Conservation (phyloP, 768 basidiomycete genomes). For the Termitomyces sp. region DNA sequence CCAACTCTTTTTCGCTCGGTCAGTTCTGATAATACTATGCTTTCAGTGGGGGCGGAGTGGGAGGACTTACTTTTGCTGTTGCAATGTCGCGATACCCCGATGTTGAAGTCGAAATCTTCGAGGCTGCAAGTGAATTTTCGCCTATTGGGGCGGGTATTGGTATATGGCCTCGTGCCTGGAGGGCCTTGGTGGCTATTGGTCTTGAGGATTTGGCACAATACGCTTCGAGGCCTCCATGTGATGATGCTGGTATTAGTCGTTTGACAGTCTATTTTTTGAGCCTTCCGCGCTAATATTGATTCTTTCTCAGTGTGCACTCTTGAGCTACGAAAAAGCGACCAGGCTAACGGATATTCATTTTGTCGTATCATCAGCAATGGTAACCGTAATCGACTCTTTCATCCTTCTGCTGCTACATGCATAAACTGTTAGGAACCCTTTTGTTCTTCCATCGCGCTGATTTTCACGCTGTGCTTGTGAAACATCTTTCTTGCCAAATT, state of each 20-base stretch:
- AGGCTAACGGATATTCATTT: slow-evolving; percentile 19
- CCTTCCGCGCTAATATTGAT: neutral
- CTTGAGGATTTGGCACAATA: slow-evolving; percentile 22
- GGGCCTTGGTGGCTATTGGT: slow-evolving; percentile 31
- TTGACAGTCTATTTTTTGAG: neutral
- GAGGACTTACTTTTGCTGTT: slow-evolving; percentile 14
- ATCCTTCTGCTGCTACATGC: neutral
- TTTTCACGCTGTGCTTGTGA: slow-evolving; percentile 39
- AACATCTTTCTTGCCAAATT: slow-evolving; percentile 28
- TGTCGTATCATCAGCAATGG: slow-evolving; percentile 22
- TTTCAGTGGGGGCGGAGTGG: slow-evolving; percentile 14
- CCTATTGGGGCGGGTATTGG: slow-evolving; percentile 16
- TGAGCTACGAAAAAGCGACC: slow-evolving; percentile 27
- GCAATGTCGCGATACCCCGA: slow-evolving; percentile 9
- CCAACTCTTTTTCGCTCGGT: neutral
- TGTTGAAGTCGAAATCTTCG: slow-evolving; percentile 12
- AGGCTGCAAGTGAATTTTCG: slow-evolving; percentile 11
- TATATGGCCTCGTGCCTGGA: slow-evolving; percentile 27
- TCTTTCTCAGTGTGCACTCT: slow-evolving; percentile 16
- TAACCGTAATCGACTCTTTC: neutral
- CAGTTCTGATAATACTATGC: neutral
- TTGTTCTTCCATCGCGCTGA: slow-evolving; percentile 43
- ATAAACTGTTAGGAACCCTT: slow-evolving; percentile 11
- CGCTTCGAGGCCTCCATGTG: slow-evolving; percentile 12
- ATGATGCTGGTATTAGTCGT: slow-evolving; percentile 14